Base-by-base conservation (phyloP, 169 alveolate species). In the Plasmodium reichenowi region DNA sequence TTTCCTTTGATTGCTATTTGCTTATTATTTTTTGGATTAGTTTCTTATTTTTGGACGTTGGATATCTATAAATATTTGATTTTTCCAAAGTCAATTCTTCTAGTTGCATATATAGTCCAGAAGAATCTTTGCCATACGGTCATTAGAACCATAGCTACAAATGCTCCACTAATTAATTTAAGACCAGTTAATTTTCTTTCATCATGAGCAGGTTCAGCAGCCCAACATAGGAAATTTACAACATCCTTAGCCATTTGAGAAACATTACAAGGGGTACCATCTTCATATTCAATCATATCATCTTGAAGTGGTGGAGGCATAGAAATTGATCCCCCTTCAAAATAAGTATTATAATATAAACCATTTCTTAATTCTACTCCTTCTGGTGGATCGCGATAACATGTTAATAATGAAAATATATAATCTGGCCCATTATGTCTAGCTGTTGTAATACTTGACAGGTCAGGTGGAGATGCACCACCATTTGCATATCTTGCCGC, bases 291-390 rank as follows among this genome's bases (percentile, higher is more conserved):
- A 67, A 98, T 92, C 98, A 98, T 96, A 47, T 99, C 99, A 89
- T 98, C 99, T 94, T 95, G 97, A 45, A 98, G 98, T 64, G 99
- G 98, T 29, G 99, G 98, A 9, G 99, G 98, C 99, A 98, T 98
- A 59, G 99, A 98, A 78, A 98, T 97, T 63, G 99, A 98, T 95
- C 98, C 98, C 73, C 99, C 99, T 58, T 97, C 97, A 96, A 97
- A 98, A 94, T 97, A 98, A 26, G 97, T 98, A 89, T 98, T 97
- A 94, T 95, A 97, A 92, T 97, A 96, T 72, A 97, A 94, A 43
- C 99, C 99, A 70, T 95, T 98, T 50, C 99, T 97, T 71, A 98
- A 97, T 83, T 96, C 99, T 29, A 97, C 93, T 20, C 99, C 99
- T 92, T 95, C 96, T 38, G 99, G 99, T 43, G 99, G 98, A 43